Evolutionary conservation across 1,139 yeast genomes (phyloP), one percentile per base, ranked within the genome.

Genomic region (Hemisphaericaspora xylofermentans): DNA sequence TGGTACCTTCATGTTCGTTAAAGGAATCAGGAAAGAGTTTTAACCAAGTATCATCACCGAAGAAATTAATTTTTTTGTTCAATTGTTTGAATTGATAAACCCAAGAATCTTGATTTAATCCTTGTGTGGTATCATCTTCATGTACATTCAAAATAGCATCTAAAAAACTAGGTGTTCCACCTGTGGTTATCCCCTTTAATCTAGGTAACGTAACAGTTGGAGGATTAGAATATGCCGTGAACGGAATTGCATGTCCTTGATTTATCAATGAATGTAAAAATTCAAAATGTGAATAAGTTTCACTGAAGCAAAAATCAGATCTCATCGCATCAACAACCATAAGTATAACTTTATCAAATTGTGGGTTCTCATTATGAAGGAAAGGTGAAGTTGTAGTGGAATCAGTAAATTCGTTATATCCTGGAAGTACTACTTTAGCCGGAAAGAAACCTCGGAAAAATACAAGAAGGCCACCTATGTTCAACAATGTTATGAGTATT

Each of bases 31-130:
- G 74, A 52, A 89, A 94, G 36, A 93, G 71, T 57, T 89, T 91
- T 49, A 91, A 65, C 99, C 98, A 94, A 1, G 98, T 93, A 58
- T 93, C 98, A 61, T 93, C 98, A 19, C 99, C 99, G 66, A 78
- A 93, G 76, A 93, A 88, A 55, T 88, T 84, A 31, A 93, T 68
- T 1, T 39, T 48, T 40, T 64, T 73, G 52, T 75, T 76, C 42
- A 12, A 41, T 4, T 60, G 50, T 33, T 64, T 61, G 62, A 89
- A 70, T 58, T 93, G 98, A 30, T 71, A 66, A 10, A 91, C 59
- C 96, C 98, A 91, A 14, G 94, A 85, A 59, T 94, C 98, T 51
- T 86, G 95, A 1, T 78, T 71, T 36, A 89, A 60, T 0, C 89
- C 82, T 9, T 93, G 88, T 0, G 95, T 79, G 2, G 80, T 70